Conservation (phyloP, 192 early-diverging fungal species). For the Dispira simplex region DNA sequence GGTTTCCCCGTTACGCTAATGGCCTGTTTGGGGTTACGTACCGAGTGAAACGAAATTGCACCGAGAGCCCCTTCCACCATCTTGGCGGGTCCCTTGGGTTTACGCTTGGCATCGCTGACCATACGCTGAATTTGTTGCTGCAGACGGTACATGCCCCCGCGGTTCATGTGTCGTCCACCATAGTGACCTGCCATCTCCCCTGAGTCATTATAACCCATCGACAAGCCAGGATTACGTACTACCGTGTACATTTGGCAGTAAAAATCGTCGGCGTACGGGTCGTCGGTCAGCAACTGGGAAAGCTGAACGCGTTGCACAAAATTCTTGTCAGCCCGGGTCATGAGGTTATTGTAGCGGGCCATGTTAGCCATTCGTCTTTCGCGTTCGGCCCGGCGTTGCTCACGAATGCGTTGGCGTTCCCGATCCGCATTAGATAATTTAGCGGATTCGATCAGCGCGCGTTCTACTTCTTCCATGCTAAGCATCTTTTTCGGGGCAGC, state of each 20-base stretch:
- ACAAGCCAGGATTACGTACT: conserved; percentile 29
- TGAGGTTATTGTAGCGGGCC: conserved; percentile 73
- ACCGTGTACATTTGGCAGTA: conserved; percentile 88
- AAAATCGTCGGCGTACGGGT: conserved; percentile 89
- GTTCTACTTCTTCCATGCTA: conserved; percentile 59
- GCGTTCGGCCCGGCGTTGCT: conserved; percentile 16
- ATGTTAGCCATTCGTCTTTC: conserved; percentile 26
- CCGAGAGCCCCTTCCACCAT: conserved; percentile 90
- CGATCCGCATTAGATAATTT: conserved; percentile 3
- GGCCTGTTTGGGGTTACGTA: conserved; percentile 76
- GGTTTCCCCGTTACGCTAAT: conserved; percentile 47
- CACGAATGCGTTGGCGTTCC: conserved; percentile 5
- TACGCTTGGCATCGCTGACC: conserved; percentile 79
- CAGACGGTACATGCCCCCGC: conserved; percentile 45
- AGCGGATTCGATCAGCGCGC: conserved; percentile 25
- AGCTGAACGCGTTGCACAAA: conserved; percentile 89
- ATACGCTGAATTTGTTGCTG: conserved; percentile 94
- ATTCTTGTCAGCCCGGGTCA: conserved; percentile 92
- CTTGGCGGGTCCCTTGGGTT: conserved; percentile 70
- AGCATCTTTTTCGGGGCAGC: conserved; percentile 29
- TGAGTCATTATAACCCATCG: neutral
- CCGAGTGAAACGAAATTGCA: conserved; percentile 81
- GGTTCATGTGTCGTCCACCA: conserved; percentile 17
- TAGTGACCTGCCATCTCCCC: neutral
- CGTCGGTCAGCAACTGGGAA: conserved; percentile 81